These are phyloP conservation scores for Simmondsia chinensis DNA, from an alignment of 148 eudicot genomes.

Conservation along the genomic window DNA sequence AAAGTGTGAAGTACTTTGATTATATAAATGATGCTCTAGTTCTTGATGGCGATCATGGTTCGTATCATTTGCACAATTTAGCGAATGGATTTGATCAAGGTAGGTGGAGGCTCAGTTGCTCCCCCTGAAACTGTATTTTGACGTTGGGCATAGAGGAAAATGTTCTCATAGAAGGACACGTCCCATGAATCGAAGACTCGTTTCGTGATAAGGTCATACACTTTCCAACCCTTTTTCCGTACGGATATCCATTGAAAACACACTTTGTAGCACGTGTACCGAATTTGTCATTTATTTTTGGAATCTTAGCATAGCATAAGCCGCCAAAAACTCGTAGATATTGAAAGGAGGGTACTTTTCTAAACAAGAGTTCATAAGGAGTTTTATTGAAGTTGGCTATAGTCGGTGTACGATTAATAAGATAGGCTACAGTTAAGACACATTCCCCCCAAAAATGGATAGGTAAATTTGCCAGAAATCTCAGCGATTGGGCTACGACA, in stretches of 20 bases:
- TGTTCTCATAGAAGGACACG: neutral
- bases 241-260: constrained; percentile 2
- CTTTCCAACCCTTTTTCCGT: neutral
- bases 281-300: neutral
- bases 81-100: no score
- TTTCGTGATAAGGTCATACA: neutral
- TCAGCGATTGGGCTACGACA: no score
- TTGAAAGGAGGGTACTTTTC: neutral
- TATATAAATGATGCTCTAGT: no score
- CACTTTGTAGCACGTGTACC: neutral
- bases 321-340: constrained; percentile 2
- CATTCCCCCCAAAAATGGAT: no score
- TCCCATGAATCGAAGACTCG: neutral
- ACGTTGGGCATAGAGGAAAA: neutral
- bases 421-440: no score
- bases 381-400: neutral
- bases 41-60: no score
- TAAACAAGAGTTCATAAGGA: neutral
- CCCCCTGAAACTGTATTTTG: no score
- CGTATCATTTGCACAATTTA: no score
- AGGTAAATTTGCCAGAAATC: no score
- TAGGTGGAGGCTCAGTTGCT: no score
- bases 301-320: neutral
- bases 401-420: no score
- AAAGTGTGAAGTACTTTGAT: no score